Evolutionary conservation across 164 flowering plant species (phyloP), one percentile per base, ranked within the genome.

Genomic region (Kingdonia uniflora): DNA sequence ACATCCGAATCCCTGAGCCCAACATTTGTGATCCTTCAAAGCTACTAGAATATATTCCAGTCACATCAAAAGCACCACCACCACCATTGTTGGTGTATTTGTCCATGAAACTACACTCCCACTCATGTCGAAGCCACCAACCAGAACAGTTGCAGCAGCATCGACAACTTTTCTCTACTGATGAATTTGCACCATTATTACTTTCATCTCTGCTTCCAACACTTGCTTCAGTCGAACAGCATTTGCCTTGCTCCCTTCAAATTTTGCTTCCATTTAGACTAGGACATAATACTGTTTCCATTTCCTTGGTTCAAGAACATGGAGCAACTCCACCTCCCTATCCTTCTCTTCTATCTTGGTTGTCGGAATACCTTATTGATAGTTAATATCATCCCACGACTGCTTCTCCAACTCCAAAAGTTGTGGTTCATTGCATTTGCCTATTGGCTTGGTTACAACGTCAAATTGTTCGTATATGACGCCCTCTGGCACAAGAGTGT

Each of bases 141-240:
- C 55, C 54, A 92, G 73, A 68, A 92, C 83, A 6, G 85, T 66
- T 7, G 92, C 82, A 17, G 99, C 99, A 11, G 97, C 95, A 72
- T 92, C 99, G 0, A 95, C 95, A 3, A 96, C 98, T 70, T 91
- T 91, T 65, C 95, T 82, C 98, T 95, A 91, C 65, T 92, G 99
- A 49, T 92, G 95, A 2, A 80, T 65, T 66, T 92, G 99, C 62
- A 92, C 99, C 67, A 78, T 86, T 53, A 88, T 42, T 56, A 71
- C 78, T 74, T 87, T 79, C 68, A 92, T 48, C 66, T 92, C 99
- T 22, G 79, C 67, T 59, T 91, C 98, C 69, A 85, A 42, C 52
- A 69, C 75, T 61, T 81, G 82, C 20, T 68, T 63, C 35, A 76
- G 62, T 2, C 78, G 57, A 11, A 62, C 72, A 7, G 43, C 77